phyloP scores from a whole-genome alignment of 1,139 yeast genomes.

The Pichia sp. region DNA sequence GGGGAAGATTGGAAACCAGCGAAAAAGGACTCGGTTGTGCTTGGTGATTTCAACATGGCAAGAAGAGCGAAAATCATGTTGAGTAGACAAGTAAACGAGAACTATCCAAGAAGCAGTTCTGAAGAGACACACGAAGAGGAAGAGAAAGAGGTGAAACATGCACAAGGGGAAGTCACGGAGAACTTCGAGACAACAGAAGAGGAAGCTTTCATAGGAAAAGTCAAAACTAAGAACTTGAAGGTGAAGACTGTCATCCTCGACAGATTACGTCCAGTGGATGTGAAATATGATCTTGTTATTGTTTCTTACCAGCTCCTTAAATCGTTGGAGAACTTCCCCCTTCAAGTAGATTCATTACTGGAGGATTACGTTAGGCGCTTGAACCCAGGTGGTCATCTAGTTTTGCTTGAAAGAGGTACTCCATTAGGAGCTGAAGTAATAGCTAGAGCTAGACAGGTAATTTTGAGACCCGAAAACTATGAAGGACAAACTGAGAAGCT shows the following conservation, averaged over 20 bases:
- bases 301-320: conserved; percentile 73
- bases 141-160: conserved; percentile 3
- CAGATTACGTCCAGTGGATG: conserved; percentile 34
- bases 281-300: conserved; percentile 72
- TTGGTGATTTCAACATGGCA: conserved; percentile 71
- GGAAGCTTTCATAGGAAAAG: conserved; percentile 44
- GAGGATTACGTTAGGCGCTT: conserved; percentile 53
- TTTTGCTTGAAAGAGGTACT: conserved; percentile 81
- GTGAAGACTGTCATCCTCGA: conserved; percentile 48
- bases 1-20: conserved; percentile 55
- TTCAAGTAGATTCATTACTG: conserved; percentile 65
- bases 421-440: conserved; percentile 83
- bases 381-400: conserved; percentile 71
- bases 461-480: conserved; percentile 74
- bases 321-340: conserved; percentile 54
- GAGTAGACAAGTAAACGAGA: conserved; percentile 60
- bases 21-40: conserved; percentile 62
- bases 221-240: conserved; percentile 48
- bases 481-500: conserved; percentile 51
- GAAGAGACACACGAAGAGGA: conserved; percentile 32
- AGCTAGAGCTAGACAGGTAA: conserved; percentile 84
- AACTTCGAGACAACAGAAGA: not conserved
- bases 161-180: not conserved
- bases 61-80: conserved; percentile 70
- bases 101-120: conserved; percentile 19